phyloP scores from a whole-genome alignment of 768 basidiomycete genomes.

The Kwoniella dejecticola region DNA sequence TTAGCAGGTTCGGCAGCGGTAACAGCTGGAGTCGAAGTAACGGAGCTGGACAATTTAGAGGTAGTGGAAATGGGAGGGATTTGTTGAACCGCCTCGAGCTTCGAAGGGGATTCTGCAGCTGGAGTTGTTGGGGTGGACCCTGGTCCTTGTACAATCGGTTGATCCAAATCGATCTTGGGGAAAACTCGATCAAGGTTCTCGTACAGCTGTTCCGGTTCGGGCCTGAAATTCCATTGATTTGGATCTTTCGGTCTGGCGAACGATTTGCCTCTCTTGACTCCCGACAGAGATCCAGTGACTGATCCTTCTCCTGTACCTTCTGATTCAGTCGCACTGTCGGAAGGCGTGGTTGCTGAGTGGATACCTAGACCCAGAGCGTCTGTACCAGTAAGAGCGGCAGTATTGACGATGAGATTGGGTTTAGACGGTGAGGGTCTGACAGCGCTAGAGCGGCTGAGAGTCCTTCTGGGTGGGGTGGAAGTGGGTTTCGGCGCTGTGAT shows the following conservation, averaged over 20 bases:
- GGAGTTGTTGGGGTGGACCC: slow-evolving; percentile 43
- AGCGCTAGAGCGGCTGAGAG: slow-evolving; percentile 14
- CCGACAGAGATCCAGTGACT: neutral
- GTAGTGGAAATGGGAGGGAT: slow-evolving; percentile 26
- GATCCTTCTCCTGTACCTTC: slow-evolving; percentile 31
- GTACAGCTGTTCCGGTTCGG: slow-evolving; percentile 87
- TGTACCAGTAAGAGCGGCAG: slow-evolving; percentile 10
- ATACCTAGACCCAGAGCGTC: slow-evolving; percentile 1
- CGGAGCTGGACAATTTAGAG: slow-evolving; percentile 21
- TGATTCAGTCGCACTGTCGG: slow-evolving; percentile 43
- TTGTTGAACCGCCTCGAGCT: slow-evolving; percentile 21
- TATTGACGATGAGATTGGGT: slow-evolving; percentile 35
- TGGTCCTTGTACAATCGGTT: slow-evolving; percentile 85
- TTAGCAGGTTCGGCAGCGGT: neutral
- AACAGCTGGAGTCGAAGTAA: neutral
- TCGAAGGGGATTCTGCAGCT: slow-evolving; percentile 32
- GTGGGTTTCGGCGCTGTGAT: slow-evolving; percentile 31
- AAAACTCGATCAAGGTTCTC: slow-evolving; percentile 92
- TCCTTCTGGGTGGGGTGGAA: slow-evolving; percentile 11
- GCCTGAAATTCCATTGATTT: slow-evolving; percentile 84
- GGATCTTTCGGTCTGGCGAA: slow-evolving; percentile 66
- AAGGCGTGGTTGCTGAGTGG: slow-evolving; percentile 25
- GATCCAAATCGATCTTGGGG: slow-evolving; percentile 92
- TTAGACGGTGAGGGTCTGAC: slow-evolving; percentile 38
- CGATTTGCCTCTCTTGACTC: slow-evolving; percentile 59